Evolutionary conservation across 208 protist genomes (phyloP).

Genomic region (Phytomonas sp.): DNA sequence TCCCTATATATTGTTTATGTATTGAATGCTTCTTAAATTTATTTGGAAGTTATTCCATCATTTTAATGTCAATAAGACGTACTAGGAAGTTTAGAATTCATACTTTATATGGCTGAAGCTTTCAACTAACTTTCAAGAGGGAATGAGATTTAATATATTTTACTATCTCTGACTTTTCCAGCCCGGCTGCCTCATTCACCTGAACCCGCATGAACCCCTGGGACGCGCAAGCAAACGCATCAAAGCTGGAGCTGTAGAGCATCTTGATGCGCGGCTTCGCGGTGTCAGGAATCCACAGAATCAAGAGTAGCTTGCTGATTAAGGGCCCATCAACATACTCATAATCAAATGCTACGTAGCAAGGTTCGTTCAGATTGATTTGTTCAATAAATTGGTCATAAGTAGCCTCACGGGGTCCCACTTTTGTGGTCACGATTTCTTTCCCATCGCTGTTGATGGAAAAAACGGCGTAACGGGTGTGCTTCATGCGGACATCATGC

Average conservation of each 20-base stretch:
- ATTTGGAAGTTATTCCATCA: too few relatives aligned
- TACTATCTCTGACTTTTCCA: constrained; percentile 50
- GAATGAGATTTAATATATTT: constrained; percentile 40
- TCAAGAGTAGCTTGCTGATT: constrained; percentile 72
- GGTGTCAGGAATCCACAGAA: constrained; percentile 84
- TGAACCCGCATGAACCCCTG: constrained; percentile 85
- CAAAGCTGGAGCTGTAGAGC: constrained; percentile 79
- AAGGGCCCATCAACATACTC: constrained; percentile 62
- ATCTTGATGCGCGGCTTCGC: constrained; percentile 76
- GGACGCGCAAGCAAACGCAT: constrained; percentile 54
- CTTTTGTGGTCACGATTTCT: constrained; percentile 69
- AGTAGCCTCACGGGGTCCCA: constrained; percentile 28
- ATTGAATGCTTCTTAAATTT: too few relatives aligned
- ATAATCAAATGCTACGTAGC: constrained; percentile 90
- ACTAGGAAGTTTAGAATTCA: too few relatives aligned
- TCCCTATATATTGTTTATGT: too few relatives aligned
- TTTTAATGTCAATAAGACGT: too few relatives aligned
- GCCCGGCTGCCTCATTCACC: constrained; percentile 68
- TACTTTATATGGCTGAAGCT: too few relatives aligned
- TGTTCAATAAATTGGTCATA: constrained; percentile 74
- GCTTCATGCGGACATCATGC: constrained; percentile 81
- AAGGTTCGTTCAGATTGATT: constrained; percentile 60
- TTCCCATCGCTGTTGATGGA: constrained; percentile 73
- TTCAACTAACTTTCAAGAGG: background rate
- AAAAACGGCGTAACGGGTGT: constrained; percentile 76